A percentile compares a stretch with the other conserved stretches of the same genome.
Conservation (phyloP, 495 filamentous ascomycete species). For the Hypoxylon subgilvum region DNA sequence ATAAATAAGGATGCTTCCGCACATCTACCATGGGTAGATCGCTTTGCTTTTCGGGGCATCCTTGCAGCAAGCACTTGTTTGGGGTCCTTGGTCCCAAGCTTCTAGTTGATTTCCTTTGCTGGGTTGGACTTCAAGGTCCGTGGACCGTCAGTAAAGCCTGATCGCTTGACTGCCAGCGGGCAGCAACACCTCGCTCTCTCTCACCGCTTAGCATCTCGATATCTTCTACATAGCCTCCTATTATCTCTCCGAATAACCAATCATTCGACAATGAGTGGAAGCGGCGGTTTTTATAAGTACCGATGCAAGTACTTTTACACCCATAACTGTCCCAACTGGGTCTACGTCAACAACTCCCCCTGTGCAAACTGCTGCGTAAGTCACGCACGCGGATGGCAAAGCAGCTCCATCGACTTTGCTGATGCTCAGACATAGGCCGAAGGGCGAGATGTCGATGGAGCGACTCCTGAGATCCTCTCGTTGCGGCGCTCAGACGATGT, state of each 20-base stretch:
- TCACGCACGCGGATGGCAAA: constrained; percentile 1
- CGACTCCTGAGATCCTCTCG: constrained; percentile 27
- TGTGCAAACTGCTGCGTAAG: constrained; percentile 64
- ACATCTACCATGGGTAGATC: constrained; percentile 25
- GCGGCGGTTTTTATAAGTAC: constrained; percentile 66
- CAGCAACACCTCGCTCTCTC: constrained; percentile 13
- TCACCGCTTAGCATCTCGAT: not conserved
- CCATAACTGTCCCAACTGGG: constrained; percentile 66
- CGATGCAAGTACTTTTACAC: constrained; percentile 66
- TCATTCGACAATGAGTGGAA: constrained; percentile 56
- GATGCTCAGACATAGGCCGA: constrained; percentile 45
- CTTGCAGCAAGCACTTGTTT: constrained; percentile 22
- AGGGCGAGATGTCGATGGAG: constrained; percentile 53
- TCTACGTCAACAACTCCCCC: constrained; percentile 63
- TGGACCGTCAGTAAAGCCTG: constrained; percentile 26
- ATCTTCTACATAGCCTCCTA: constrained; percentile 1
- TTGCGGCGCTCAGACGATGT: constrained; percentile 43
- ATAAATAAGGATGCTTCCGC: constrained; percentile 36
- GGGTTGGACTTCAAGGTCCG: constrained; percentile 25
- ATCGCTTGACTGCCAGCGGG: constrained; percentile 37
- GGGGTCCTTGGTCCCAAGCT: constrained; percentile 9
- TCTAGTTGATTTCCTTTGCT: constrained; percentile 10
- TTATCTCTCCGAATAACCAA: not conserved
- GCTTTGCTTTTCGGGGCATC: constrained; percentile 13
- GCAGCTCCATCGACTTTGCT: constrained; percentile 5